These are phyloP conservation scores for Sophora flavescens DNA, from an alignment of 306 rosid species.

Conservation along the genomic window DNA sequence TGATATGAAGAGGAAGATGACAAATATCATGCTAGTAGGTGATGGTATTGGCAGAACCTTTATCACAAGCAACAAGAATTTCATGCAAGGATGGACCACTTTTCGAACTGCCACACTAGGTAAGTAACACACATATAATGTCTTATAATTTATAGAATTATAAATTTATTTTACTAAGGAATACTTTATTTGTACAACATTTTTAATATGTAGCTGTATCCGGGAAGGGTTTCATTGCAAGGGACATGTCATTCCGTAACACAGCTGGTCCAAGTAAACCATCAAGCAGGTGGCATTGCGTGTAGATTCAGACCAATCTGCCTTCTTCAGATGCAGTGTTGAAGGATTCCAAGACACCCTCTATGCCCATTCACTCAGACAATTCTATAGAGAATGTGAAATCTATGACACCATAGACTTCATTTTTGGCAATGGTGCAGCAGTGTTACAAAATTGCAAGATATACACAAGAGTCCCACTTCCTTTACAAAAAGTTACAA, in stretches of 20 bases:
- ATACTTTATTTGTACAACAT: no score
- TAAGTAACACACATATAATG: conserved; percentile 27
- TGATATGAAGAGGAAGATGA: conserved; percentile 85
- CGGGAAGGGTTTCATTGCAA: conserved; percentile 79
- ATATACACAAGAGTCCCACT: conserved; percentile 81
- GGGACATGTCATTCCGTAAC: conserved; percentile 80
- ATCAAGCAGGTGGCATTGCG: conserved; percentile 85
- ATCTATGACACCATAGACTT: conserved; percentile 87
- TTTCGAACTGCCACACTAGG: conserved; percentile 95
- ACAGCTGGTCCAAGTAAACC: conserved; percentile 73
- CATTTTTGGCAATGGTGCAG: conserved; percentile 90
- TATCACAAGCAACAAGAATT: conserved; percentile 71
- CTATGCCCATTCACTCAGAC: conserved; percentile 82
- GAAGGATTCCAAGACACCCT: conserved; percentile 91
- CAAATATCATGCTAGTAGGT: conserved; percentile 82
- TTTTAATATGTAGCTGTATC: conserved; percentile 63
- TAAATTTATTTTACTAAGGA: no score
- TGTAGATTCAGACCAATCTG: conserved; percentile 89
- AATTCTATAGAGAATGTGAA: conserved; percentile 79
- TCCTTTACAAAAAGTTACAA: conserved; percentile 76
- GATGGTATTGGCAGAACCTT: conserved; percentile 89
- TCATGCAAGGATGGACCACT: conserved; percentile 99
- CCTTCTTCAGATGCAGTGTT: conserved; percentile 79
- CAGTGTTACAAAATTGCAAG: conserved; percentile 79
- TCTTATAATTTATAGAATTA: neutral